Base-by-base conservation (phyloP, 352 stramenopile genomes). In the Globisporangium parvum region DNA sequence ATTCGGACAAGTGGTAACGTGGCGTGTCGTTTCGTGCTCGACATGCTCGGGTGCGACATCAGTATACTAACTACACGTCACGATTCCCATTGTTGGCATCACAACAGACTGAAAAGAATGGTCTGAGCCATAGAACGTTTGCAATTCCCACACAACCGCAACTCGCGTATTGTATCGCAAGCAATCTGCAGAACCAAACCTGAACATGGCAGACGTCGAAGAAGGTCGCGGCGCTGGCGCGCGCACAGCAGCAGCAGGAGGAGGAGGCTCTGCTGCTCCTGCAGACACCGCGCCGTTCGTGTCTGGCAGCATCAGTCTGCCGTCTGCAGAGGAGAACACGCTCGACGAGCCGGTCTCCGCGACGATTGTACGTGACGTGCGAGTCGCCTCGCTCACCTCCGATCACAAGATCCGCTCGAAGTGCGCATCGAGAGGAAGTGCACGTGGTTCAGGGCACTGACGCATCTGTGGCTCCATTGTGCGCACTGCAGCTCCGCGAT, bases 291-390 rank as follows among this genome's bases (percentile, higher is more conserved):
- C 73, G 24, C 59, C 73, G 53, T 69, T 88, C 42, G 75, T 93
- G 44, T 80, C 79, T 0, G 83, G 83, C 33, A 93, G 80, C 60
- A 93, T 93, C 70, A 89, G 82, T 53, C 66, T 90, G 54, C 80
- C 81, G 47, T 86, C 75, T 14, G 68, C 66, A 8, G 76, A 86
- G 21, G 69, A 88, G 58, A 93, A 87, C 55, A 96, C 87, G 41
- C 70, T 96, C 51, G 85, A 96, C 52, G 87, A 96, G 58, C 87
- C 87, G 0, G 85, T 96, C 15, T 94, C 80, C 8, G 75, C 77
- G 51, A 96, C 87, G 40, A 95, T 96, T 51, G 85, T 96, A 81
- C 41, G 81, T 62, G 14, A n/a, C 20, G 18, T 14, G 23, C 3
- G 41, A 18, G 41, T 28, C 17, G n/a, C 26, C 26, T 31, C 26